Evolutionary conservation across 768 basidiomycete species (phyloP), one percentile per base, ranked within the genome.

Genomic region (Termitomyces titanicus): DNA sequence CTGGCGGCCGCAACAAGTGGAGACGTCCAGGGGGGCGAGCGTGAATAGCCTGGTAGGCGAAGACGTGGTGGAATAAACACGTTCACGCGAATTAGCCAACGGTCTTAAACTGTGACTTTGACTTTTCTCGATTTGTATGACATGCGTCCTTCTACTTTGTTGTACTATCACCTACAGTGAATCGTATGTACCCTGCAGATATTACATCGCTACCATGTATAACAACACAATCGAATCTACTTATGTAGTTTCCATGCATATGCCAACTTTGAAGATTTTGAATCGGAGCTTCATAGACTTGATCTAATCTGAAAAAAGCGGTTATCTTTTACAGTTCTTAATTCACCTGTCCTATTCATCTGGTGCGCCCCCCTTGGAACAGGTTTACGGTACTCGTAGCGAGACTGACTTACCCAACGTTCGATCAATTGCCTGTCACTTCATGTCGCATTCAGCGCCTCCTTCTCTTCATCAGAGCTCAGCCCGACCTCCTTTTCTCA

Each of bases 1-100:
- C 42, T 12, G 31, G 53, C 18, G 47, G 47, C 12, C 58, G 58
- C 13, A 48, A 24, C 13, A 37, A 42, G 20, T 53, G 57, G 1
- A 38, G 53, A 25, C n/a, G 43, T 35, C 42, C 9, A 5, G 39
- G 53, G 55, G 24, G 39, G 25, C 17, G 55, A 46, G 34, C 8
- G 10, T 48, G 13, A 24, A 13, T 8, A 24, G 24, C 17, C 8
- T 25, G 17, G 43, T 45, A 5, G n/a, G 44, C 17, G 34, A 25
- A 24, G 34, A 24, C 34, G 20, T 35, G 15, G 29, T 9, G 9
- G 9, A 9, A 29, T 9, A 29, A n/a, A 9, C 9, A 29, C 5
- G 29, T 29, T 29, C 9, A 9, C 5, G 9, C 29, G 29, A 3
- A 29, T 9, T 3, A 29, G 9, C 3, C 29, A 29, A 29, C 29